Conservation (phyloP, 352 stramenopile species). For the Pythium pyrilobum region DNA sequence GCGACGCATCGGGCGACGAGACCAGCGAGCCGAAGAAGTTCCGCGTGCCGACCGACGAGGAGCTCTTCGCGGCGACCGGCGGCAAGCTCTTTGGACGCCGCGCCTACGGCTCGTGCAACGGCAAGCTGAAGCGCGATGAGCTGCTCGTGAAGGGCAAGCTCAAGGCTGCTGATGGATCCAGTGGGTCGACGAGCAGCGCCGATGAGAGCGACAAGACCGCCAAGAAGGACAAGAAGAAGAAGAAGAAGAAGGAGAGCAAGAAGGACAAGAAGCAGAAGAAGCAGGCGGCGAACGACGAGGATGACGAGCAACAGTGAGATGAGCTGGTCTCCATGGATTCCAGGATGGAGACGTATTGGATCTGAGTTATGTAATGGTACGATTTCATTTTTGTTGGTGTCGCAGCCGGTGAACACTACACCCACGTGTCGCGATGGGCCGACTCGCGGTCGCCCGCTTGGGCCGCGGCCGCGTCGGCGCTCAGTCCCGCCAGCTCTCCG, state of each 20-base stretch:
- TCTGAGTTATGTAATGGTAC: constrained; percentile 17
- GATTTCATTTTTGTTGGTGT: not conserved
- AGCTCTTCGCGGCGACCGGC: constrained; percentile 94
- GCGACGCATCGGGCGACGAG: constrained; percentile 23
- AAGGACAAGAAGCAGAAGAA: constrained; percentile 25
- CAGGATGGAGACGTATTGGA: too few relatives aligned
- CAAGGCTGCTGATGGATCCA: not conserved
- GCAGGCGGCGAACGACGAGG: not conserved
- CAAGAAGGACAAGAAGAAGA: constrained; percentile 25
- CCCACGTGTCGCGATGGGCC: constrained; percentile 16
- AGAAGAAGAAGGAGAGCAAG: constrained; percentile 26
- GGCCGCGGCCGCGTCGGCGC: not conserved
- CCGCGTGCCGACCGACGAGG: constrained; percentile 88
- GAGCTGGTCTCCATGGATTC: too few relatives aligned
- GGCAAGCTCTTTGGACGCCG: constrained; percentile 94
- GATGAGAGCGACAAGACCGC: constrained; percentile 9
- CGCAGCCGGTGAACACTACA: not conserved
- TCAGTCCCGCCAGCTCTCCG: not conserved
- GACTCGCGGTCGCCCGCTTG: constrained; percentile 4
- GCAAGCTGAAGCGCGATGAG: constrained; percentile 81
- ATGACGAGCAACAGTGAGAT: not conserved
- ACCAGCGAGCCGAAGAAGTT: constrained; percentile 36
- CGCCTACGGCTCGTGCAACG: constrained; percentile 84
- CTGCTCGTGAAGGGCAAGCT: constrained; percentile 33
- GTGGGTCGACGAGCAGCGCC: not conserved